Conservation (phyloP, 192 early-diverging fungal genomes). For the Coemansia erecta region DNA sequence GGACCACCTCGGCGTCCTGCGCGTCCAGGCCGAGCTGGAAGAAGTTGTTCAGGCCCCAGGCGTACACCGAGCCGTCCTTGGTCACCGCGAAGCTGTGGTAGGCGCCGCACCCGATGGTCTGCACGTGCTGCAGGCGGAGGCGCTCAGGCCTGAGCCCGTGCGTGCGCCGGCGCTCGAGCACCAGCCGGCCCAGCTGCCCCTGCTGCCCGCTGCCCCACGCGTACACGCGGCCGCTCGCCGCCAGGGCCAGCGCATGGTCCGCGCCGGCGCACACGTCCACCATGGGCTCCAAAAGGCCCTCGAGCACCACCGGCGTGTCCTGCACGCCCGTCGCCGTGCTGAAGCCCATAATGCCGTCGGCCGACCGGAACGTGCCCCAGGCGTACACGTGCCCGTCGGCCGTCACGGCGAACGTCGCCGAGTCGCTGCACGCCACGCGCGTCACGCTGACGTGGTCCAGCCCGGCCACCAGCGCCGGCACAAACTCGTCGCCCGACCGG, state of each 20-base stretch:
- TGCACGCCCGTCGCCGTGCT: constrained; percentile 65
- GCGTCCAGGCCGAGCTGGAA: constrained; percentile 75
- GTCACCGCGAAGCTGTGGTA: constrained; percentile 84
- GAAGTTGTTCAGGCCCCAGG: constrained; percentile 91
- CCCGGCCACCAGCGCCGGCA: constrained; percentile 73
- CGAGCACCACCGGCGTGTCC: constrained; percentile 57
- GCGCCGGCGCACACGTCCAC: constrained; percentile 78
- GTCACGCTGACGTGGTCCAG: constrained; percentile 72
- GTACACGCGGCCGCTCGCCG: constrained; percentile 71
- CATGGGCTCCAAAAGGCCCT: constrained; percentile 61
- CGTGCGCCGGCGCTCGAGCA: constrained; percentile 70
- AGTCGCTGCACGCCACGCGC: constrained; percentile 81
- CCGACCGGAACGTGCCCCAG: constrained; percentile 85
- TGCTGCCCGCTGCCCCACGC: constrained; percentile 91
- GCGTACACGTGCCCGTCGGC: constrained; percentile 76
- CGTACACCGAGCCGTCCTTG: constrained; percentile 62
- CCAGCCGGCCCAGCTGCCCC: constrained; percentile 81
- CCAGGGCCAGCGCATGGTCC: constrained; percentile 82
- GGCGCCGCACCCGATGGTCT: constrained; percentile 69
- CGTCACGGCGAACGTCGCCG: constrained; percentile 74
- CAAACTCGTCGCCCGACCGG: constrained; percentile 59
- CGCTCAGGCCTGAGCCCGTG: constrained; percentile 60
- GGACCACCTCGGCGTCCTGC: constrained; percentile 48
- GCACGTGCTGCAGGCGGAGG: constrained; percentile 59
- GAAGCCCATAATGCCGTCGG: constrained; percentile 85